These are phyloP conservation scores for Phytomonas serpens DNA, from an alignment of 208 protist genomes.

Conservation along the genomic window DNA sequence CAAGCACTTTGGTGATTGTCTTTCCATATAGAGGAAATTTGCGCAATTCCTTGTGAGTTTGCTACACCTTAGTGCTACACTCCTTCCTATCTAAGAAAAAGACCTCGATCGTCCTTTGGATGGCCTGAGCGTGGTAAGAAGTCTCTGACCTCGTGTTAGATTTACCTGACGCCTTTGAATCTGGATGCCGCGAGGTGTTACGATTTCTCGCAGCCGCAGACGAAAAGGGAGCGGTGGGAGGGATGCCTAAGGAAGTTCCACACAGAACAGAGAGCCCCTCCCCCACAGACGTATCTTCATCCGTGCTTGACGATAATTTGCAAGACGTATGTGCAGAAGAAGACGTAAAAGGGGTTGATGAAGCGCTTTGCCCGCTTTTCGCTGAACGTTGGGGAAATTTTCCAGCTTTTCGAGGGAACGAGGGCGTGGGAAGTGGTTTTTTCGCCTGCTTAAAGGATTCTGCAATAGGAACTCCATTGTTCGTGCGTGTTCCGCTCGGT, in stretches of 20 bases:
- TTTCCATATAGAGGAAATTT: not conserved
- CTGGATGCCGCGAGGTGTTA: not conserved
- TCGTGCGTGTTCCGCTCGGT: not conserved
- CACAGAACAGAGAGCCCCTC: not conserved
- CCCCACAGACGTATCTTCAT: not conserved
- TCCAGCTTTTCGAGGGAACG: not conserved
- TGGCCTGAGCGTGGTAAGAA: conserved; percentile 23
- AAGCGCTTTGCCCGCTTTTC: not conserved
- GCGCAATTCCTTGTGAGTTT: not conserved
- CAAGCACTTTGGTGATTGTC: not conserved
- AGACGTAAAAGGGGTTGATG: not conserved
- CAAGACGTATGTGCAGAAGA: not conserved
- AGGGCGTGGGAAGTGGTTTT: not conserved
- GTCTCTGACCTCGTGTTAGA: not conserved
- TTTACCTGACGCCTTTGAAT: not conserved
- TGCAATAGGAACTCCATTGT: too few species aligned
- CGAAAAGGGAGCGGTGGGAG: not conserved
- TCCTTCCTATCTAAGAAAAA: conserved; percentile 18
- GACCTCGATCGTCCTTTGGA: conserved; percentile 25
- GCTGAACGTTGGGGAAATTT: not conserved
- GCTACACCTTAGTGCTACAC: not conserved
- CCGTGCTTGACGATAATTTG: not conserved
- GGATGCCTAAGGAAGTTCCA: not conserved
- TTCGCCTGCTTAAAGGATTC: not conserved
- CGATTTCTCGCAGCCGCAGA: not conserved